Conservation (phyloP, 192 early-diverging fungal species). For the Gamsiella multidivaricata region DNA sequence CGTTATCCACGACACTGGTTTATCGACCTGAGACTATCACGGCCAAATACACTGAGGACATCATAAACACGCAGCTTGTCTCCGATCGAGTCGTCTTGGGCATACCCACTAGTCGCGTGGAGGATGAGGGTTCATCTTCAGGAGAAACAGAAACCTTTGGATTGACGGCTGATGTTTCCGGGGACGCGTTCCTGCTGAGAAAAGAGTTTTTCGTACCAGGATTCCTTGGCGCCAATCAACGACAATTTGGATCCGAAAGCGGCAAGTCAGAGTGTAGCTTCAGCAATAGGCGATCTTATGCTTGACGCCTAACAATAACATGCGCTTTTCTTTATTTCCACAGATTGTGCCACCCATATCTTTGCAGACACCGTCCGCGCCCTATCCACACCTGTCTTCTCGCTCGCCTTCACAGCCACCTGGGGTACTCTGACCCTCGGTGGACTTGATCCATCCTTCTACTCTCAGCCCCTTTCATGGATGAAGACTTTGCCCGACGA, state of each 20-base stretch:
- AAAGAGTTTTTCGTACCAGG: conserved; percentile 30
- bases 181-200: conserved; percentile 20
- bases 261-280: background rate
- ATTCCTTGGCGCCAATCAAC: conserved; percentile 34
- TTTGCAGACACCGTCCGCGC: conserved; percentile 27
- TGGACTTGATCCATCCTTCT: conserved; percentile 26
- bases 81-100: conserved; percentile 27
- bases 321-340: background rate
- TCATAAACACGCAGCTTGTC: conserved; percentile 21
- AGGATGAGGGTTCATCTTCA: background rate
- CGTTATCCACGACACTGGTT: conserved; percentile 8
- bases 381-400: conserved; percentile 24
- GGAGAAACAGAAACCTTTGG: conserved; percentile 16
- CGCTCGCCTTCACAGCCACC: conserved; percentile 20
- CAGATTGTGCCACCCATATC: conserved; percentile 27
- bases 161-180: conserved; percentile 27
- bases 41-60: conserved; percentile 30
- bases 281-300: background rate
- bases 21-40: conserved; percentile 12
- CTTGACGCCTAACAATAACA: background rate
- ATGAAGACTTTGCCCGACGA: conserved; percentile 25
- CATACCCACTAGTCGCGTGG: background rate
- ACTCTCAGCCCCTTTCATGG: conserved; percentile 23
- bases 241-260: conserved; percentile 24
- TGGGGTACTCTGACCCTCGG: conserved; percentile 37